These are phyloP conservation scores for Avena insularis DNA, from an alignment of 176 grass and related monocot genomes.

Conservation along the genomic window DNA sequence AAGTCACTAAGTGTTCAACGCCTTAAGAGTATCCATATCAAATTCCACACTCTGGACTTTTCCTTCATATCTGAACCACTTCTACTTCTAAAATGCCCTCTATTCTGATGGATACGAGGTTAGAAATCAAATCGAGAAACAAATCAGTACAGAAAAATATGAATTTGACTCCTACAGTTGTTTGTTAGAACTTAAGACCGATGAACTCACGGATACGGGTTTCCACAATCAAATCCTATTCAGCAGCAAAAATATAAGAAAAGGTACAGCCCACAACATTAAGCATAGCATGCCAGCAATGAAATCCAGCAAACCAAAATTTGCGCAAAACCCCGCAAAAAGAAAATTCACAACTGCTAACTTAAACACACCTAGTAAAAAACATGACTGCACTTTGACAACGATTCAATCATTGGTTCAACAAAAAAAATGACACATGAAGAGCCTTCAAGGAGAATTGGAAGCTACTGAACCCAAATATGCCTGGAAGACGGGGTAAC, in stretches of 20 bases:
- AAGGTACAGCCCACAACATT: neutral
- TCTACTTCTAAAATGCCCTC: neutral
- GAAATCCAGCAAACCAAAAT: neutral
- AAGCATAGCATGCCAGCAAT: neutral
- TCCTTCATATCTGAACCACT: neutral
- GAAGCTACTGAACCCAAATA: constrained; percentile 10
- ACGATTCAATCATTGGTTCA: neutral
- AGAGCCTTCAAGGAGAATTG: neutral
- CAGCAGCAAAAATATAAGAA: neutral
- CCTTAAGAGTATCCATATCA: constrained; percentile 9
- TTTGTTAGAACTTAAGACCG: neutral
- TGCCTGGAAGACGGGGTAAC: neutral
- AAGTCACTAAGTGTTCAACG: neutral
- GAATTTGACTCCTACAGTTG: neutral
- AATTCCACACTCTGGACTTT: neutral
- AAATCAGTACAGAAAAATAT: constrained; percentile 3
- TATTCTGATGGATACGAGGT: neutral
- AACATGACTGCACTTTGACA: neutral
- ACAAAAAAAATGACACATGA: constrained; percentile 8
- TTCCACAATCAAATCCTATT: neutral
- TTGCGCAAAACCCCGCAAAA: neutral
- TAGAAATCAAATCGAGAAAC: neutral
- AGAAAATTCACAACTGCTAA: neutral
- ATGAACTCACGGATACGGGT: neutral
- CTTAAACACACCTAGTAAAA: constrained; percentile 7